Percentiles rank a stretch among this genome's conserved stretches.
These are phyloP conservation scores for Pythium graminicola DNA, from an alignment of 352 stramenopile genomes.

Conservation along the genomic window DNA sequence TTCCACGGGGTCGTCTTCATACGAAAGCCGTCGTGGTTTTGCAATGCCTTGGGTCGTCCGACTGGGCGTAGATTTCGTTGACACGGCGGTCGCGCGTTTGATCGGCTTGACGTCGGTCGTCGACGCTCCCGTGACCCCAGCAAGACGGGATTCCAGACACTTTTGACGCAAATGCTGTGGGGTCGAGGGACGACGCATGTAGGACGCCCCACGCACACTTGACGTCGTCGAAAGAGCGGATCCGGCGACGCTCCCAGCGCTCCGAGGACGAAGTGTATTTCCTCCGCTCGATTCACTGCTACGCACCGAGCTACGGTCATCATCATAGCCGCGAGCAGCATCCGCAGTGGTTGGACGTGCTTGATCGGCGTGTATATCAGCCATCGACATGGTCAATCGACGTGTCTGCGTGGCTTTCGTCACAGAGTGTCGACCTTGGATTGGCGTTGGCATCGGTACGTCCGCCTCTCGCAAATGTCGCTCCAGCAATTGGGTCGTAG, in stretches of 20 bases:
- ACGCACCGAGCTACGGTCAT: slow-evolving; percentile 4
- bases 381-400: slow-evolving; percentile 30
- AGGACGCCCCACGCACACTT: slow-evolving; percentile 43
- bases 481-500: slow-evolving; percentile 16
- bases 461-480: slow-evolving; percentile 10
- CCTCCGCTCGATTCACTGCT: slow-evolving; percentile 8
- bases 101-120: slow-evolving; percentile 19
- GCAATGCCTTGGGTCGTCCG: too few species aligned
- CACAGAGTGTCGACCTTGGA: slow-evolving; percentile 18
- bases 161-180: slow-evolving; percentile 61
- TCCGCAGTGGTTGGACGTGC: slow-evolving; percentile 22
- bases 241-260: slow-evolving; percentile 45
- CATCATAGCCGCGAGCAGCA: slow-evolving; percentile 11
- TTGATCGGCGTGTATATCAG: slow-evolving; percentile 27
- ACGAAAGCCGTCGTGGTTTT: slow-evolving; percentile 31
- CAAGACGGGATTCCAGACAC: slow-evolving; percentile 49
- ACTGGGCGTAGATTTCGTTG: too few species aligned
- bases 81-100: slow-evolving; percentile 25
- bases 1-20: slow-evolving; percentile 1
- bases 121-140: slow-evolving; percentile 6
- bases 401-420: slow-evolving; percentile 23
- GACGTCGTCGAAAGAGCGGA: slow-evolving; percentile 14
- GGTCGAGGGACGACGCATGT: slow-evolving; percentile 51
- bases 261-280: slow-evolving; percentile 31
- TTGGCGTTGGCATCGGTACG: not conserved